A percentile compares a stretch with the other conserved stretches of the same genome.
Evolutionary conservation across 2,329 filamentous ascomycete genomes (phyloP).

Genomic region (Polytolypa hystricis): DNA sequence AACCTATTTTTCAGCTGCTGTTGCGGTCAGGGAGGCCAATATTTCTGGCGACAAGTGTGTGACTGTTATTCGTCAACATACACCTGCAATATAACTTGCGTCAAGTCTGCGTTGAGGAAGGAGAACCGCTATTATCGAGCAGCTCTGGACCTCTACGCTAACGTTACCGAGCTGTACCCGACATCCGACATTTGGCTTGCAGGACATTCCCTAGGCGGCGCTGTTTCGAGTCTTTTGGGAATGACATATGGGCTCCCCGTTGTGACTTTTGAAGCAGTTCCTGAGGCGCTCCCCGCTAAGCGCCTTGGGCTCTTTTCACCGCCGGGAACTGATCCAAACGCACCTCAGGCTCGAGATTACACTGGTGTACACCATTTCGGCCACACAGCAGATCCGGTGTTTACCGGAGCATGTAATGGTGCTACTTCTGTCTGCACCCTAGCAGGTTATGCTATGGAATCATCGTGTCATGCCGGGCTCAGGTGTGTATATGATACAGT

Average conservation of each 20-base stretch:
- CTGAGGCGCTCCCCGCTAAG: slow-evolving; percentile 75
- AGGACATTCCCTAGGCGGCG: slow-evolving; percentile 85
- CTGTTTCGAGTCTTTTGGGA: slow-evolving; percentile 77
- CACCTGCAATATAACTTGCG: slow-evolving; percentile 84
- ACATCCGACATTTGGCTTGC: slow-evolving; percentile 76
- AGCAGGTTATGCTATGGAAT: slow-evolving; percentile 87
- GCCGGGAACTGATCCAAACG: slow-evolving; percentile 60
- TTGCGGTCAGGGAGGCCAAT: slow-evolving; percentile 85
- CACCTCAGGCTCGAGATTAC: slow-evolving; percentile 58
- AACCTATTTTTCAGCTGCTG: slow-evolving; percentile 98
- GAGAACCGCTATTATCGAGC: slow-evolving; percentile 90
- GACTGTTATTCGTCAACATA: slow-evolving; percentile 82
- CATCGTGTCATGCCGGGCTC: slow-evolving; percentile 77
- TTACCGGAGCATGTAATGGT: slow-evolving; percentile 85
- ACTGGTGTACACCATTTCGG: slow-evolving; percentile 86
- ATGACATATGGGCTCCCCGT: slow-evolving; percentile 82
- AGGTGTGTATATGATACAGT: slow-evolving; percentile 92
- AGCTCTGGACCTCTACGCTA: slow-evolving; percentile 78
- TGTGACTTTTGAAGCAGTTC: slow-evolving; percentile 89
- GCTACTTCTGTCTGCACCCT: slow-evolving; percentile 82
- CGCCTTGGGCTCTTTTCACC: slow-evolving; percentile 78
- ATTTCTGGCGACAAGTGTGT: slow-evolving; percentile 83
- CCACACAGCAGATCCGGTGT: slow-evolving; percentile 91
- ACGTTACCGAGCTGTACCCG: slow-evolving; percentile 82
- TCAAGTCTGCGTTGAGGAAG: slow-evolving; percentile 59